These are phyloP conservation scores for Scheffersomyces ergatensis DNA, from an alignment of 805 yeast genomes.

Conservation along the genomic window DNA sequence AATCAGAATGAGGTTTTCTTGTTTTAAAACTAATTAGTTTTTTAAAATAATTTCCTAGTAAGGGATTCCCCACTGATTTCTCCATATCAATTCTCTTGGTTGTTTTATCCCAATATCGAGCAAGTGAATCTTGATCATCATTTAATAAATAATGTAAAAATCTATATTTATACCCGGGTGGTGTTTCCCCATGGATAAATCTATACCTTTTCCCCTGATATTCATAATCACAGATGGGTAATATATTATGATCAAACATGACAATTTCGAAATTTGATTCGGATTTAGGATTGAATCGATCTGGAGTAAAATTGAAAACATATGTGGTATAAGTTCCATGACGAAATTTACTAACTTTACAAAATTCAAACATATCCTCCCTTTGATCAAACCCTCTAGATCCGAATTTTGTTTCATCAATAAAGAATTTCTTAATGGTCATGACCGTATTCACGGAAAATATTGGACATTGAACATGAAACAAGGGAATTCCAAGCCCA, in stretches of 20 bases:
- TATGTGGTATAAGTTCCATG: constrained; percentile 4
- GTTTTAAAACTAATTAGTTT: neutral
- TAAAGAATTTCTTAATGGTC: neutral
- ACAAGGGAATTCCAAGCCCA: too few species aligned
- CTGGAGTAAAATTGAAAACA: constrained; percentile 5
- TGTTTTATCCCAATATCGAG: constrained; percentile 9
- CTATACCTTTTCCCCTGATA: constrained; percentile 4
- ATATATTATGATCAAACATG: constrained; percentile 5
- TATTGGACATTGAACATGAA: too few species aligned
- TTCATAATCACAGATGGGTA: constrained; percentile 8
- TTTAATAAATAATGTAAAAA: constrained; percentile 2
- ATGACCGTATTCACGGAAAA: neutral
- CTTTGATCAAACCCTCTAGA: constrained; percentile 3
- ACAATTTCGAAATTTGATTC: constrained; percentile 2
- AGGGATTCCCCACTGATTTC: constrained; percentile 2
- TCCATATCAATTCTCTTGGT: constrained; percentile 1
- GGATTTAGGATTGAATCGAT: constrained; percentile 1
- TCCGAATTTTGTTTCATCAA: neutral
- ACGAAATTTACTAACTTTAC: neutral
- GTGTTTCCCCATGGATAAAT: constrained; percentile 5
- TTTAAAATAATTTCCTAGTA: constrained; percentile 3
- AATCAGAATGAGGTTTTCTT: neutral
- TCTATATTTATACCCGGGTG: neutral
- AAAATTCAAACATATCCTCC: constrained; percentile 4
- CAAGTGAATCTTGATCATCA: constrained; percentile 1